A percentile compares a stretch with the other conserved stretches of the same genome.
Conservation (phyloP, 805 yeast species). For the Cyberlindnera amylophila region DNA sequence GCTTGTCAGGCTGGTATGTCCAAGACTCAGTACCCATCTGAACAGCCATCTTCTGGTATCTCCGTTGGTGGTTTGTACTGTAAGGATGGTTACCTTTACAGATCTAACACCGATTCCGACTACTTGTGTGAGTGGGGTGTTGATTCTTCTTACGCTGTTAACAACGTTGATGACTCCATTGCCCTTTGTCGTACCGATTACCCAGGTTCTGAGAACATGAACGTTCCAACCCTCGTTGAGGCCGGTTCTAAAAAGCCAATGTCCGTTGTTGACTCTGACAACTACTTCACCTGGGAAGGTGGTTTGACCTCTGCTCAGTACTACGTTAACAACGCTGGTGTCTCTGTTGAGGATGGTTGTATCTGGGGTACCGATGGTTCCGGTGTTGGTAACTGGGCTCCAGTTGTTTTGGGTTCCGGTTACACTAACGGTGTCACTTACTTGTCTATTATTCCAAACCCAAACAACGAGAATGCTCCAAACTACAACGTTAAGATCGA, state of each 20-base stretch:
- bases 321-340: conserved; percentile 97
- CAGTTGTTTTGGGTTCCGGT: conserved; percentile 93
- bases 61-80: conserved; percentile 93
- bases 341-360: conserved; percentile 84
- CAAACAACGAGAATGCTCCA: conserved; percentile 70
- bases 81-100: conserved; percentile 79
- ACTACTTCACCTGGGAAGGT: conserved; percentile 82
- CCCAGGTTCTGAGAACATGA: conserved; percentile 99
- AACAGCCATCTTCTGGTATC: conserved; percentile 84
- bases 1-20: conserved; percentile 99
- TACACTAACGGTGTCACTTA: conserved; percentile 62
- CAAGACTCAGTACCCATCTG: conserved; percentile 94
- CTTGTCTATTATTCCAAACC: conserved; percentile 91
- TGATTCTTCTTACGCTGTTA: conserved; percentile 64
- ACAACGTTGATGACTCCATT: conserved; percentile 60
- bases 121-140: conserved; percentile 88
- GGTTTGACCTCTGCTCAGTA: conserved; percentile 88
- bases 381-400: conserved; percentile 97
- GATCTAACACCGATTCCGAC: conserved; percentile 61
- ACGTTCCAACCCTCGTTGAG: conserved; percentile 77
- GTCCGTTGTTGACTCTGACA: conserved; percentile 73
- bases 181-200: conserved; percentile 97
- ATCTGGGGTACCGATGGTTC: conserved; percentile 83
- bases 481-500: conserved; percentile 75
- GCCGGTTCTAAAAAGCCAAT: conserved; percentile 65